phyloP scores from a whole-genome alignment of 1,284 basidiomycete species.

The Malassezia globosa region DNA sequence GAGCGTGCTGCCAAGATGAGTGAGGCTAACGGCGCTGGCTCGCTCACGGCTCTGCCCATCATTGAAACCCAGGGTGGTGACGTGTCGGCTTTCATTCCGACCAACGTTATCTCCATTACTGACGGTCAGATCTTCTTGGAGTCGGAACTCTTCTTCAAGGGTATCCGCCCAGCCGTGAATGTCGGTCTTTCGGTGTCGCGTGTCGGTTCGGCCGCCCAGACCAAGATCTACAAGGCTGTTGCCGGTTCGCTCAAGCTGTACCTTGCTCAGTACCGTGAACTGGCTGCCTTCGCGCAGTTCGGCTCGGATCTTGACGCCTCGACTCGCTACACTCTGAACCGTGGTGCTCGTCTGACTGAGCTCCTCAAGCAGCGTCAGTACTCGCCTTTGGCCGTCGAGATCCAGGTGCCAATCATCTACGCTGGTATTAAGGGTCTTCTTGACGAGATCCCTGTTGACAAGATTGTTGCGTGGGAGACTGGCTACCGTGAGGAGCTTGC shows the following conservation, averaged over 20 bases:
- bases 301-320: conserved; percentile 99
- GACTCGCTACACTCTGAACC: conserved; percentile 68
- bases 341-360: conserved; percentile 96
- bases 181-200: conserved; percentile 99
- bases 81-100: conserved; percentile 65
- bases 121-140: conserved; percentile 47
- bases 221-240: conserved; percentile 78
- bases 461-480: conserved; percentile 86
- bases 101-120: conserved; percentile 47
- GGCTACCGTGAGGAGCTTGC: conserved; percentile 66
- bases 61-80: conserved; percentile 99
- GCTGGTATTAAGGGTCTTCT: conserved; percentile 72
- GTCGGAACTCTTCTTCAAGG: conserved; percentile 81
- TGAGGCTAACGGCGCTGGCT: conserved; percentile 93
- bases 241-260: conserved; percentile 98
- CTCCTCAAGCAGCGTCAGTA: conserved; percentile 99
- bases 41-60: conserved; percentile 93
- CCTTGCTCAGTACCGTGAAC: conserved; percentile 99
- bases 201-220: conserved; percentile 98
- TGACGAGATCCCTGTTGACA: conserved; percentile 80
- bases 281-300: conserved; percentile 97
- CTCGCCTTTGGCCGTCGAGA: conserved; percentile 60
- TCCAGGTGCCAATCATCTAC: conserved; percentile 97
- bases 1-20: conserved; percentile 99
- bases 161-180: conserved; percentile 97